Evolutionary conservation across 2,329 filamentous ascomycete genomes (phyloP).

Genomic region (Chaetomiaceae sp.): DNA sequence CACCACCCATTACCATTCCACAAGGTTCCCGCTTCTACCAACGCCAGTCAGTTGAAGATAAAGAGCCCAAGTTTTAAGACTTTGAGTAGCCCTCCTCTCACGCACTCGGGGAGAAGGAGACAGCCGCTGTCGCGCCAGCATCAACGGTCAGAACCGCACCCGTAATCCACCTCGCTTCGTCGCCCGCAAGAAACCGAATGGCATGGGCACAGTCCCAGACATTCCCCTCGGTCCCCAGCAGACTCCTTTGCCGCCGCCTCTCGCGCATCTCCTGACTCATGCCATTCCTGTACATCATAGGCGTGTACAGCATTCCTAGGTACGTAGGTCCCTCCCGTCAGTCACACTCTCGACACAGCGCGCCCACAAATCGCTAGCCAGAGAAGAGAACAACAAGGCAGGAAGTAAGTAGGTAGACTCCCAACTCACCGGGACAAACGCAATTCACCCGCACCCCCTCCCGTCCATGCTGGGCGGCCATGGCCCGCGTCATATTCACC

Average conservation of each 20-base stretch:
- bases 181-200: slow-evolving; percentile 37
- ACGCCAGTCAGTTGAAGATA: no score
- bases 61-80: no score
- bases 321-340: no score
- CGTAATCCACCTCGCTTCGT: slow-evolving; percentile 43
- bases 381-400: no score
- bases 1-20: no score
- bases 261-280: slow-evolving; percentile 39
- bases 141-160: slow-evolving; percentile 40
- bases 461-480: no score
- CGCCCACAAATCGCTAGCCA: no score
- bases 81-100: no score
- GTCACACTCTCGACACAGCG: neutral
- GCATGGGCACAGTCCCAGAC: slow-evolving; percentile 42
- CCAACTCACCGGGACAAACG: slow-evolving; percentile 40
- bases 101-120: no score
- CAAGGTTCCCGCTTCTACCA: no score
- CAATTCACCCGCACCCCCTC: slow-evolving; percentile 31
- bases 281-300: slow-evolving; percentile 41
- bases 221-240: slow-evolving; percentile 40
- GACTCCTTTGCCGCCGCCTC: slow-evolving; percentile 36
- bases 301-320: slow-evolving; percentile 42
- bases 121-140: slow-evolving; percentile 16
- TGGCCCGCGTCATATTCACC: no score
- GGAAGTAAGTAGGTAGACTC: no score